phyloP scores from a whole-genome alignment of 257 asterid species.

The Solanum lycopersicoides region DNA sequence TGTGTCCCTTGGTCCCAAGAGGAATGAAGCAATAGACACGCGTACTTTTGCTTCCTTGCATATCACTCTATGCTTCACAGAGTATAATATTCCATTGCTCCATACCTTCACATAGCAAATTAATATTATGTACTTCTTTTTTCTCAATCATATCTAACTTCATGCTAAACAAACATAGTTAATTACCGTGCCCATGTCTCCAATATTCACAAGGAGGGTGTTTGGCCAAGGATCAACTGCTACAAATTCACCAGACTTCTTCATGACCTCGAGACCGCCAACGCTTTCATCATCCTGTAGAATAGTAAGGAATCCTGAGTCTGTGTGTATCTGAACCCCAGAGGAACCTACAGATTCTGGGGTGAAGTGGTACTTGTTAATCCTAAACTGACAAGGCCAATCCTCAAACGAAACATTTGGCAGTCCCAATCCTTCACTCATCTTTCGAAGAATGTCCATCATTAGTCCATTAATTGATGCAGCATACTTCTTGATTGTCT shows the following conservation, averaged over 20 bases:
- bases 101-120: conserved; percentile 8
- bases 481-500: conserved; percentile 33
- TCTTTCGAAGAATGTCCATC: conserved; percentile 23
- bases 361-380: conserved; percentile 50
- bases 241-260: conserved; percentile 36
- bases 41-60: conserved; percentile 17
- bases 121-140: background rate
- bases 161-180: background rate
- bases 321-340: conserved; percentile 65
- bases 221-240: conserved; percentile 52
- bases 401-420: conserved; percentile 20
- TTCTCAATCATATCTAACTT: background rate
- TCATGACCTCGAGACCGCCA: conserved; percentile 64
- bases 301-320: conserved; percentile 56
- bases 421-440: conserved; percentile 41
- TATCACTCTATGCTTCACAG: conserved; percentile 23
- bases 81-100: conserved; percentile 29
- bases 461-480: conserved; percentile 36
- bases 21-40: conserved; percentile 19
- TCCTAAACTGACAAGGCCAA: conserved; percentile 62
- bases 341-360: conserved; percentile 31
- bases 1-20: conserved; percentile 18
- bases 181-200: conserved; percentile 46
- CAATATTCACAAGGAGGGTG: conserved; percentile 51
- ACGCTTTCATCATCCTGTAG: conserved; percentile 59